phyloP scores from a whole-genome alignment of 345 rosid genomes.

The Cardamine resedifolia region DNA sequence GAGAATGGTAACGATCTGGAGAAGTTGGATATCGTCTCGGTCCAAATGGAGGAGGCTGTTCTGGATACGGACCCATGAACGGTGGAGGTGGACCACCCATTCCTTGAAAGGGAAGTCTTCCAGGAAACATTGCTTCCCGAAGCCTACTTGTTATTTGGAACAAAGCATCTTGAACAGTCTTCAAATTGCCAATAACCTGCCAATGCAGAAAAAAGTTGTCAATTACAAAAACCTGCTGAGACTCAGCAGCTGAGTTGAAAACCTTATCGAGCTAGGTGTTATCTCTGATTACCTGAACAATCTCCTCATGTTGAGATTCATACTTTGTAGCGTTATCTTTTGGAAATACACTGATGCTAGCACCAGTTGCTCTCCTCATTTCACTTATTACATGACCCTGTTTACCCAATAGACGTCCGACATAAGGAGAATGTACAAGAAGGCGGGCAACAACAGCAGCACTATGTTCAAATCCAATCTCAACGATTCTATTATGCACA shows the following conservation, averaged over 20 bases:
- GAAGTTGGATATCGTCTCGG: slow-evolving; percentile 64
- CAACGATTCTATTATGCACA: slow-evolving; percentile 64
- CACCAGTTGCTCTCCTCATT: slow-evolving; percentile 76
- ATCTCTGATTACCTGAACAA: slow-evolving; percentile 59
- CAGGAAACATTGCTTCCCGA: slow-evolving; percentile 63
- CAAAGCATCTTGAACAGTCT: slow-evolving; percentile 75
- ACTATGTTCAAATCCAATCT: slow-evolving; percentile 74
- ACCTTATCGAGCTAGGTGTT: neutral
- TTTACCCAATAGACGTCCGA: slow-evolving; percentile 69
- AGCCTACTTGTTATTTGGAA: slow-evolving; percentile 72
- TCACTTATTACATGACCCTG: slow-evolving; percentile 68
- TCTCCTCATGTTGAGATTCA: slow-evolving; percentile 60
- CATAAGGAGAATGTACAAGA: slow-evolving; percentile 61
- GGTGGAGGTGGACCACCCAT: slow-evolving; percentile 50
- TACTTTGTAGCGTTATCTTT: slow-evolving; percentile 60
- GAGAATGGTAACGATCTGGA: slow-evolving; percentile 59
- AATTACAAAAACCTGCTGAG: neutral
- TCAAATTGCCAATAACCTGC: slow-evolving; percentile 69
- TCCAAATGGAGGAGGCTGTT: slow-evolving; percentile 71
- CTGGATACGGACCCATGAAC: slow-evolving; percentile 63
- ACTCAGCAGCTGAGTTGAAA: too few species aligned
- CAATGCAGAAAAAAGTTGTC: slow-evolving; percentile 17
- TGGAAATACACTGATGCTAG: slow-evolving; percentile 60
- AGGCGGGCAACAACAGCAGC: slow-evolving; percentile 68
- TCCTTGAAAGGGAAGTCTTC: slow-evolving; percentile 47